Evolutionary conservation across 2,329 filamentous ascomycete species (phyloP).

Genomic region (Penicillium hesseltinei): DNA sequence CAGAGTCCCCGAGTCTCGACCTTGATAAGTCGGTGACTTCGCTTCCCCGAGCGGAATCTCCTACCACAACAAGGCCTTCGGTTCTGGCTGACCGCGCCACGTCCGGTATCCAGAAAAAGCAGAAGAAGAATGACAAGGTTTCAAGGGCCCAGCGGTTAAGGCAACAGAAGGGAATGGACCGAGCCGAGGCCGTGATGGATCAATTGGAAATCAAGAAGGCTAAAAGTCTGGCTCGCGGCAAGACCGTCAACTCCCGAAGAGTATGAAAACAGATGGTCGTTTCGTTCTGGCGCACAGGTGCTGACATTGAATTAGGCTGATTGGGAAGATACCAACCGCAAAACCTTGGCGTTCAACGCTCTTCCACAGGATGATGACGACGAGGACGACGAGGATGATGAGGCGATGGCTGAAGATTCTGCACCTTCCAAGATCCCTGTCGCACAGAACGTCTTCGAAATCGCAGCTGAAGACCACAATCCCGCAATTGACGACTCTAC

Average conservation of each 20-base stretch:
- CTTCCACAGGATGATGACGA: slow-evolving; percentile 50
- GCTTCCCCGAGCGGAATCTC: slow-evolving; percentile 42
- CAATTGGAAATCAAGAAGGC: slow-evolving; percentile 56
- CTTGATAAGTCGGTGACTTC: slow-evolving; percentile 51
- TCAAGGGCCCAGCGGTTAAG: slow-evolving; percentile 55
- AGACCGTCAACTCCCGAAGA: slow-evolving; percentile 49
- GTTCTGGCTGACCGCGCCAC: slow-evolving; percentile 50
- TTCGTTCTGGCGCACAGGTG: background rate
- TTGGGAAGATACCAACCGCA: slow-evolving; percentile 45
- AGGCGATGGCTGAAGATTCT: slow-evolving; percentile 34
- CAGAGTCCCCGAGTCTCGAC: slow-evolving; percentile 54
- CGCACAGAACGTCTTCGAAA: slow-evolving; percentile 19
- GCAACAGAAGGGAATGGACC: slow-evolving; percentile 55
- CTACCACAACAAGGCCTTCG: slow-evolving; percentile 42
- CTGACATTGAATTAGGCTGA: slow-evolving; percentile 32
- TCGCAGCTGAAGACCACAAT: slow-evolving; percentile 12
- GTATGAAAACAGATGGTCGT: slow-evolving; percentile 27
- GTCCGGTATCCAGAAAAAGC: slow-evolving; percentile 55
- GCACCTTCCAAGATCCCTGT: slow-evolving; percentile 16
- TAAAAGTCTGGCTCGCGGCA: slow-evolving; percentile 51
- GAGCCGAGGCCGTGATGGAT: slow-evolving; percentile 54
- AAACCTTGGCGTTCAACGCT: slow-evolving; percentile 28
- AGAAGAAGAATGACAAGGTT: slow-evolving; percentile 47
- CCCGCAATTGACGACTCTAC: slow-evolving; percentile 28
- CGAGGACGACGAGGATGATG: slow-evolving; percentile 44